Percentiles rank a stretch among this genome's conserved stretches.
Conservation (phyloP, 106 monocot genomes). For the Dendrobium officinale region DNA sequence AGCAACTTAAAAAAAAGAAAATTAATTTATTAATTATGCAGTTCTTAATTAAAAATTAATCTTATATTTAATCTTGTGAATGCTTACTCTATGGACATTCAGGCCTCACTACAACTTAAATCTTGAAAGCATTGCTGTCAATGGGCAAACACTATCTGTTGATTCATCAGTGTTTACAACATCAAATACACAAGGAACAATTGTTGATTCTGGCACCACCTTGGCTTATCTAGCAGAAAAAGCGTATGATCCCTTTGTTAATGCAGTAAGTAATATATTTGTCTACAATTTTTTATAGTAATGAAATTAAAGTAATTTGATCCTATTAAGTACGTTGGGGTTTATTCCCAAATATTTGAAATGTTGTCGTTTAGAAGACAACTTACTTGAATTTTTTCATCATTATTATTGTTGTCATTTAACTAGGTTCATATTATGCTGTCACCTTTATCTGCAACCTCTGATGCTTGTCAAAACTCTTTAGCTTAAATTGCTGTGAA, state of each 20-base stretch:
- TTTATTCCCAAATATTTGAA: neutral
- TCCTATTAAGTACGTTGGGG: neutral
- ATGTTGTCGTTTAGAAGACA: neutral
- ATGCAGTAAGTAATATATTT: conserved; percentile 51
- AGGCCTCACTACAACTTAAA: conserved; percentile 95
- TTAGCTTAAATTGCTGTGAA: neutral
- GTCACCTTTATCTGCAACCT: neutral
- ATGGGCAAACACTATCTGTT: conserved; percentile 63
- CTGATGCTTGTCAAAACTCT: neutral
- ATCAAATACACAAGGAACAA: conserved; percentile 82
- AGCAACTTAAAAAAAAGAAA: neutral
- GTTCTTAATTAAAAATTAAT: neutral
- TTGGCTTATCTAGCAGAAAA: conserved; percentile 80
- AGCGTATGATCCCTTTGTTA: conserved; percentile 91
- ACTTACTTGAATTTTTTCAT: neutral
- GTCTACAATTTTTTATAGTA: neutral
- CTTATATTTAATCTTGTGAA: conserved; percentile 7
- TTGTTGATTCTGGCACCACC: conserved; percentile 98
- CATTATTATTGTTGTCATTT: neutral
- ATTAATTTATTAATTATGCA: neutral
- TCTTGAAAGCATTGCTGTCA: conserved; percentile 79
- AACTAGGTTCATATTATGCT: neutral
- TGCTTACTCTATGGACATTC: conserved; percentile 20
- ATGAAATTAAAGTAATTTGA: neutral
- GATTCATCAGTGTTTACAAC: conserved; percentile 83